A percentile compares a stretch with the other conserved stretches of the same genome.
These are phyloP conservation scores for Clonostachys solani DNA, from an alignment of 2,329 filamentous ascomycete species.

Conservation along the genomic window DNA sequence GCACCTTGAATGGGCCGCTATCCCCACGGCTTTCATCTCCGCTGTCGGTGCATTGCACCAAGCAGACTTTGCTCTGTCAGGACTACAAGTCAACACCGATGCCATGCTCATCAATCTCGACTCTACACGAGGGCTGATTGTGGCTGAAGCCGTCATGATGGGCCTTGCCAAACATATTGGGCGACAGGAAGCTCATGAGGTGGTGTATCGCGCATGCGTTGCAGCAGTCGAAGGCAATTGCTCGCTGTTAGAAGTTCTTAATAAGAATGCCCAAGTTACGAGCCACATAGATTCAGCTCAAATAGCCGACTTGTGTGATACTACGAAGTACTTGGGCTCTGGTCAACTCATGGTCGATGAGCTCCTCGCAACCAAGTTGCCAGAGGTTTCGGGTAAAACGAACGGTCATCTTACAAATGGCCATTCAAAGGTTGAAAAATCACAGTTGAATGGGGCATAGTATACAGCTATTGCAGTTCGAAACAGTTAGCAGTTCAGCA, in stretches of 20 bases:
- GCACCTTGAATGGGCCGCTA: slow-evolving; percentile 54
- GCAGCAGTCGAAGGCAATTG: too few relatives aligned
- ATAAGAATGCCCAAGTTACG: too few relatives aligned
- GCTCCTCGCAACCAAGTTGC: not conserved
- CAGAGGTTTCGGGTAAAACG: not conserved
- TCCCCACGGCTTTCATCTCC: slow-evolving; percentile 49
- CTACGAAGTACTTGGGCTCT: slow-evolving; percentile 7
- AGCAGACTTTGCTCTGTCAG: slow-evolving; percentile 46
- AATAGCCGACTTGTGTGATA: slow-evolving; percentile 4
- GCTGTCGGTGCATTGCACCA: slow-evolving; percentile 48
- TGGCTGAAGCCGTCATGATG: slow-evolving; percentile 60
- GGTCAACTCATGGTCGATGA: slow-evolving; percentile 9
- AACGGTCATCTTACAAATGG: too few relatives aligned
- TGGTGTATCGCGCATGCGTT: slow-evolving; percentile 48
- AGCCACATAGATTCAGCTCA: too few relatives aligned
- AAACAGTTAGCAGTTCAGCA: too few relatives aligned
- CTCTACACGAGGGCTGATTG: slow-evolving; percentile 47
- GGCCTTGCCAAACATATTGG: slow-evolving; percentile 46
- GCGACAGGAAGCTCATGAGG: slow-evolving; percentile 47
- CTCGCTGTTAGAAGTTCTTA: too few relatives aligned
- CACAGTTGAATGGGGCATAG: too few relatives aligned
- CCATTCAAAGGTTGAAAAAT: too few relatives aligned
- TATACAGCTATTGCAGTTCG: too few relatives aligned
- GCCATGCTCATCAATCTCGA: slow-evolving; percentile 45
- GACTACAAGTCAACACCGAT: slow-evolving; percentile 42